Evolutionary conservation across 495 filamentous ascomycete genomes (phyloP), one percentile per base, ranked within the genome.

Genomic region (Neurospora tetrasperma): DNA sequence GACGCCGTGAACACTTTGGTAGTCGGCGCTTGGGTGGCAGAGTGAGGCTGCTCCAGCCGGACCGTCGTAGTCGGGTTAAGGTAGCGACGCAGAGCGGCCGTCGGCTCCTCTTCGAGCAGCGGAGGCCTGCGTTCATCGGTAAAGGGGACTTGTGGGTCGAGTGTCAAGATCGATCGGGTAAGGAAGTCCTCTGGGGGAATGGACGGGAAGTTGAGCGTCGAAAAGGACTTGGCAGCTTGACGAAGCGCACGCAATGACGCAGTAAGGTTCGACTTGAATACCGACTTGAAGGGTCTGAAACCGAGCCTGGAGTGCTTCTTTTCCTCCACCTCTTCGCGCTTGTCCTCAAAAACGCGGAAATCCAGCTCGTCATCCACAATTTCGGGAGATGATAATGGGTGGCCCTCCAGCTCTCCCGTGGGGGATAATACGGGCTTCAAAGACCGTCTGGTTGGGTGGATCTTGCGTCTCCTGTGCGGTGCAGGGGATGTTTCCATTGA

Each of bases 231-330:
- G 23, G 94, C 94, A 0, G 94, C 95, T 14, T 90, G 92, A 80
- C 92, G 92, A 71, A 98, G 88, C 38, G 92, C 93, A 42, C 92
- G 89, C 70, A 99, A 82, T 0, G 96, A 99, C 27, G 95, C 94
- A 5, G 94, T 99, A 18, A 99, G 86, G 75, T 98, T 98, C 3
- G 96, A 99, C 76, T 94, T 96, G 83, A 98, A 94, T 12, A 88
- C 89, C 40, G 83, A 86, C 70, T 84, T 85, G 39, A 85, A 80
- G 18, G 81, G 84, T 69, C 76, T 77, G 69, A 83, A 79, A 12
- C 71, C 77, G 40, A 79, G 35, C 11, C 78, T 75, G 18, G 75
- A 80, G 39, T 75, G 66, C 66, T 82, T 81, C 73, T 81, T 89
- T 84, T 46, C 78, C 42, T 71, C 71, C 12, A 71, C 12, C 11